These are phyloP conservation scores for Fusarium sp. DNA, from an alignment of 2,329 filamentous ascomycete species.

Conservation along the genomic window DNA sequence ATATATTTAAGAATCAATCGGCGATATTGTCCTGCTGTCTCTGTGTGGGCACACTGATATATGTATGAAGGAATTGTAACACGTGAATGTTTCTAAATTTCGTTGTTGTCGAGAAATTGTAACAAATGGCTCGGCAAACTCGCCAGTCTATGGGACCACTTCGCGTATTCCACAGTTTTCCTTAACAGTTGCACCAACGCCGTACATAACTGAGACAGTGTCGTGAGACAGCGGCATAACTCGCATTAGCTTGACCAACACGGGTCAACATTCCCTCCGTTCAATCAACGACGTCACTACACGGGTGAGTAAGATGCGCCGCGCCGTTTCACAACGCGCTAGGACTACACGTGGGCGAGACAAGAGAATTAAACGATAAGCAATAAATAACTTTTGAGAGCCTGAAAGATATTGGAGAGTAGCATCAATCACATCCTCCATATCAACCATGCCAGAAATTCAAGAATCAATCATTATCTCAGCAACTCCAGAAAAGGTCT, in stretches of 20 bases:
- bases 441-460: not conserved
- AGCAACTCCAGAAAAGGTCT: not conserved
- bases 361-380: no score
- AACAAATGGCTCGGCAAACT: no score
- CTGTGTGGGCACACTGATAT: no score
- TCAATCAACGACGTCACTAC: constrained; percentile 1
- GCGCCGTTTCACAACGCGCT: not conserved
- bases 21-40: no score
- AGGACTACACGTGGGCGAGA: not conserved
- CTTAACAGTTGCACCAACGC: not conserved
- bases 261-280: constrained; percentile 2
- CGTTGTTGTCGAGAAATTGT: no score
- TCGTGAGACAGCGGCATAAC: not conserved
- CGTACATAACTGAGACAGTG: not conserved
- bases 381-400: not conserved
- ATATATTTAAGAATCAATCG: not conserved
- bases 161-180: not conserved
- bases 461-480: constrained; percentile 14
- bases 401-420: accelerated
- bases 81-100: no score
- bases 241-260: not conserved
- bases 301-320: not conserved
- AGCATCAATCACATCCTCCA: accelerated
- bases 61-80: no score
- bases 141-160: no score